Evolutionary conservation across 2,329 filamentous ascomycete species (phyloP), one percentile per base, ranked within the genome.

Genomic region (Colletotrichum somersetense): DNA sequence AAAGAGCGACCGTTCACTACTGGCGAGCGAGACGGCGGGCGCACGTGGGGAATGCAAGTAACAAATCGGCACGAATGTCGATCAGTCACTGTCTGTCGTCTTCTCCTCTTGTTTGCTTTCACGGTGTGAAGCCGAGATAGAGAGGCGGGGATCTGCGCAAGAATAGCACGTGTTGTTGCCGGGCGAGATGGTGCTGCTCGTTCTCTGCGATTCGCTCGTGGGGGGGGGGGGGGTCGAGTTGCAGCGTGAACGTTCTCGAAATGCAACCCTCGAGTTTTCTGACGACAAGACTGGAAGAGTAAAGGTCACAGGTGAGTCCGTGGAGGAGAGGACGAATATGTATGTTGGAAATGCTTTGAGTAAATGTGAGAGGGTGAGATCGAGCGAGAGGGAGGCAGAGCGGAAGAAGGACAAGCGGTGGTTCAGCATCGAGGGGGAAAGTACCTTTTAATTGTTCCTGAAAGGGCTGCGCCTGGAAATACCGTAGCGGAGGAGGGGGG

Each of bases 391-490:
- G 56, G 26, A 44, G 33, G 38, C 50, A 67, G 20, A 20, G 14
- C n/a, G 53, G 26, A 8, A 26, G 14, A 33, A 14, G 46, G 20
- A 48, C 40, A 48, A 30, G 40, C 8, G 14, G 5, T 18, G 2
- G 18, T 5, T 46, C 20, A 52, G 55, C 23, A 20, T 30, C 40
- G 59, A 65, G 59, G 66, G 69, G 59, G 38, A 52, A 72, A 70
- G 70, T 70, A 52, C 53, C 35, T 72, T 72, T 72, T 53, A 72
- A 69, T 72, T 35, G 61, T 64, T 72, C 66, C 69, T 50, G 53
- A 64, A 61, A 63, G 46, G 63, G 63, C 53, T 66, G 53, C 59
- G 42, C 38, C 67, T 66, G 11, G 64, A 35, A 57, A 66, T 65
- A 64, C 67, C 62, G 46, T n/a, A 48, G 66, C 40, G 52, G 52